phyloP scores from a whole-genome alignment of 805 yeast genomes.

The Metschnikowia corniflorae region DNA sequence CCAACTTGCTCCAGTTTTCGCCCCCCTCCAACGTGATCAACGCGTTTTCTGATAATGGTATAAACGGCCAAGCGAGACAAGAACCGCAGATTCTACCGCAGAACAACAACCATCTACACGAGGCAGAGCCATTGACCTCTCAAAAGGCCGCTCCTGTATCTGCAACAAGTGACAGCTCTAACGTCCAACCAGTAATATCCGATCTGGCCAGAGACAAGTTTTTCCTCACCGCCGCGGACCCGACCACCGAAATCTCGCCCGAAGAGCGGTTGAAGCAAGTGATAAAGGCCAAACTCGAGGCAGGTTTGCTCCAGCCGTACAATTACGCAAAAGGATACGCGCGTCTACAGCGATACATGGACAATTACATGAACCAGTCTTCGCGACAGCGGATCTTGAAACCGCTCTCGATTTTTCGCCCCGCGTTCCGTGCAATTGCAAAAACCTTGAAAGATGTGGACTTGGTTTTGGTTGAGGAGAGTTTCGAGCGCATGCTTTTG shows the following conservation, averaged over 20 bases:
- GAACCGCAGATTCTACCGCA: slow-evolving; percentile 11
- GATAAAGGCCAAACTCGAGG: slow-evolving; percentile 89
- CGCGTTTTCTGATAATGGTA: slow-evolving; percentile 7
- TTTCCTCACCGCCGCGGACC: slow-evolving; percentile 95
- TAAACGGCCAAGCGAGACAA: slow-evolving; percentile 6
- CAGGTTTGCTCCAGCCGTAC: slow-evolving; percentile 88
- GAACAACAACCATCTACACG: slow-evolving; percentile 9
- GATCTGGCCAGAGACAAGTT: slow-evolving; percentile 90
- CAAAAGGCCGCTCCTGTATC: not conserved
- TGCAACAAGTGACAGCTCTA: not conserved
- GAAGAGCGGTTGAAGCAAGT: slow-evolving; percentile 92
- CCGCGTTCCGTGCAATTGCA: slow-evolving; percentile 92
- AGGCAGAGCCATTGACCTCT: slow-evolving; percentile 1
- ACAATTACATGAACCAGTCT: slow-evolving; percentile 79
- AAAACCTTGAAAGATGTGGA: slow-evolving; percentile 87
- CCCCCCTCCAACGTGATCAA: slow-evolving; percentile 17
- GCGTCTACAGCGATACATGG: slow-evolving; percentile 85
- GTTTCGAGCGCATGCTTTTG: slow-evolving; percentile 86
- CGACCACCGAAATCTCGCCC: slow-evolving; percentile 89
- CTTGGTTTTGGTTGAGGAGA: slow-evolving; percentile 86
- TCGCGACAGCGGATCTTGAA: slow-evolving; percentile 82
- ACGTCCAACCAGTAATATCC: slow-evolving; percentile 44
- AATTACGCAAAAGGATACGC: slow-evolving; percentile 94
- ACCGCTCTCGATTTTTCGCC: slow-evolving; percentile 81
- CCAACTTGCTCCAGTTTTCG: slow-evolving; percentile 27